These are phyloP conservation scores for Skeletonema marinoi DNA, from an alignment of 108 stramenopile genomes.

Conservation along the genomic window DNA sequence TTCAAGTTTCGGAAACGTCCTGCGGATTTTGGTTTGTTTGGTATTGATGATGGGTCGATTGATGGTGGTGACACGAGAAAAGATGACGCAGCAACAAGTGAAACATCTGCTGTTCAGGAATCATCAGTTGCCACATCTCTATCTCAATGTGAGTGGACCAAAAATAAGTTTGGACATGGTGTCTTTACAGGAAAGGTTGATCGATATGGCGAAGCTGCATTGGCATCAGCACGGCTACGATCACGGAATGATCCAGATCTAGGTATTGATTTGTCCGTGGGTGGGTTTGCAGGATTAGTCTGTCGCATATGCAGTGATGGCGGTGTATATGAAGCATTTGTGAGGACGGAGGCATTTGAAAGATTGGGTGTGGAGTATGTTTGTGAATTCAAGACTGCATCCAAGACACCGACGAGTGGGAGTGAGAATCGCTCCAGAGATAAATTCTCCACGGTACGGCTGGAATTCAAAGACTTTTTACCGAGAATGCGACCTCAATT, in stretches of 20 bases:
- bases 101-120: no score
- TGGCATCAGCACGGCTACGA: constrained; percentile 70
- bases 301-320: constrained; percentile 78
- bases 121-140: background rate
- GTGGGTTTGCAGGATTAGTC: constrained; percentile 80
- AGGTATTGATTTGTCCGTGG: constrained; percentile 67
- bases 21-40: constrained; percentile 76
- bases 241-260: constrained; percentile 68
- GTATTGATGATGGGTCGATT: constrained; percentile 53
- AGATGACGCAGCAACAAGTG: no score
- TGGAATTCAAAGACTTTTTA: constrained; percentile 57
- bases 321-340: constrained; percentile 77
- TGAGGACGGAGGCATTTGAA: constrained; percentile 70
- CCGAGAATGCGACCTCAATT: constrained; percentile 51
- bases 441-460: constrained; percentile 64
- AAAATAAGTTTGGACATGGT: constrained; percentile 76
- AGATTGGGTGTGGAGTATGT: constrained; percentile 80
- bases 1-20: constrained; percentile 80
- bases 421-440: constrained; percentile 55
- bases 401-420: constrained; percentile 44
- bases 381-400: constrained; percentile 69
- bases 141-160: constrained; percentile 69
- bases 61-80: constrained; percentile 18
- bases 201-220: constrained; percentile 63
- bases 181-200: constrained; percentile 76